Conservation (phyloP, 2,329 filamentous ascomycete species). For the Paecilomyces fulvus region DNA sequence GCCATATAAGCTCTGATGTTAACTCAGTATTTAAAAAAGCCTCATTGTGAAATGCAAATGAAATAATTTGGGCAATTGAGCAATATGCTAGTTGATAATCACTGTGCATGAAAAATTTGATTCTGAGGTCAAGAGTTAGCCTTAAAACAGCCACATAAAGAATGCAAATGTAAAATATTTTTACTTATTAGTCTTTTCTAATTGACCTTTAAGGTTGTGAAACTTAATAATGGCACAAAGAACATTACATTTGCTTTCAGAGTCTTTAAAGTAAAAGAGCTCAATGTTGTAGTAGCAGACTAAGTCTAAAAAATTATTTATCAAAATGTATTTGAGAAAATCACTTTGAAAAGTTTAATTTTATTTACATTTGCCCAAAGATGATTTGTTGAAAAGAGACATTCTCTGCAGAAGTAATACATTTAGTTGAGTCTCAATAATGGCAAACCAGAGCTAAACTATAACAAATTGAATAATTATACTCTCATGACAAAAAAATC, state of each 20-base stretch:
- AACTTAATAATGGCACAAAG: slow-evolving; percentile 18
- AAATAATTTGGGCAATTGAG: slow-evolving; percentile 16
- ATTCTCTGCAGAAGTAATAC: slow-evolving; percentile 14
- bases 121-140: slow-evolving; percentile 6
- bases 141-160: too few species aligned
- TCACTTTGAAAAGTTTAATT: slow-evolving; percentile 13
- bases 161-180: not conserved
- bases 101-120: slow-evolving; percentile 20
- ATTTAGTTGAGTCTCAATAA: slow-evolving; percentile 13
- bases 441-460: slow-evolving; percentile 15
- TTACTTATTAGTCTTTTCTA: slow-evolving; percentile 19
- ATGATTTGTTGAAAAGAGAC: too few species aligned
- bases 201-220: slow-evolving; percentile 8
- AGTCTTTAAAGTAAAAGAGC: slow-evolving; percentile 14
- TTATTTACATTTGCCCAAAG: not conserved
- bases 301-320: slow-evolving; percentile 12
- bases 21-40: slow-evolving; percentile 16
- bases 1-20: slow-evolving; percentile 17
- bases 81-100: slow-evolving; percentile 21
- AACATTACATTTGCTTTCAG: slow-evolving; percentile 13
- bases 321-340: slow-evolving; percentile 12
- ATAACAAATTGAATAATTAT: slow-evolving; percentile 15
- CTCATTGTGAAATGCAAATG: slow-evolving; percentile 15
- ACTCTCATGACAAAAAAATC: slow-evolving; percentile 13
- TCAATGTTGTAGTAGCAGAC: slow-evolving; percentile 18